Base-by-base conservation (phyloP, 495 filamentous ascomycete species). In the Penicillium arizonense region DNA sequence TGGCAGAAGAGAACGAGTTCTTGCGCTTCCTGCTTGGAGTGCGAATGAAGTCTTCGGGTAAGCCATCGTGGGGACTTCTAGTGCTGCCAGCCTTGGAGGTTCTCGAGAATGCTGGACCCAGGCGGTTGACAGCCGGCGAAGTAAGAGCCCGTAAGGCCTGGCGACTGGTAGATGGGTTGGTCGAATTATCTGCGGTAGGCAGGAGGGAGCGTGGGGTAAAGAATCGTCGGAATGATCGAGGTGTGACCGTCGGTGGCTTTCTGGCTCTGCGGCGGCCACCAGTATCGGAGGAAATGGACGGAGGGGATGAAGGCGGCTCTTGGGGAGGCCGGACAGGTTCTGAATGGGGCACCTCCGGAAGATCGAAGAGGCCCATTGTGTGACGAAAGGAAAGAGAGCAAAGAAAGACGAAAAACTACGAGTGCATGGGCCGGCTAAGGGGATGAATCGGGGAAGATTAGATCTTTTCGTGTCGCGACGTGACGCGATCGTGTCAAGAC, bases 161-260 rank as follows among this genome's bases (percentile, higher is more conserved):
- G 56, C 87, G 75, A 56, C 77, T 80, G 13, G 82, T 76, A 57
- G 73, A 81, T 56, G 80, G 70, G 60, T 63, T 53, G 59, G 66
- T 53, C 52, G 70, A 58, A 75, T 72, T 70, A 51, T 56, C 67
- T n/a, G 62, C 58, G 16, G 75, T 61, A 53, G 77, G 59, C 34
- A 77, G 64, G 47, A 74, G 57, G 26, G 71, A 74, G 4, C 78
- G 79, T 44, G 91, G 91, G 12, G 89, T 93, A 62, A 96, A 96
- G 74, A 96, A 96, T 26, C 83, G 78, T 36, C 72, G 83, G 61
- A 96, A 96, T 46, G 84, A 86, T 47, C 86, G 75, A 34, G 87
- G 87, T 24, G 87, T 91, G 44, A 91, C 74, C n/a, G 79, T 73
- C 33, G 79, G 77, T 49, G 72, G 72, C 45, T 78, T 79, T 57